Conservation (phyloP, 768 basidiomycete species). For the Psilocybe subaeruginosa region DNA sequence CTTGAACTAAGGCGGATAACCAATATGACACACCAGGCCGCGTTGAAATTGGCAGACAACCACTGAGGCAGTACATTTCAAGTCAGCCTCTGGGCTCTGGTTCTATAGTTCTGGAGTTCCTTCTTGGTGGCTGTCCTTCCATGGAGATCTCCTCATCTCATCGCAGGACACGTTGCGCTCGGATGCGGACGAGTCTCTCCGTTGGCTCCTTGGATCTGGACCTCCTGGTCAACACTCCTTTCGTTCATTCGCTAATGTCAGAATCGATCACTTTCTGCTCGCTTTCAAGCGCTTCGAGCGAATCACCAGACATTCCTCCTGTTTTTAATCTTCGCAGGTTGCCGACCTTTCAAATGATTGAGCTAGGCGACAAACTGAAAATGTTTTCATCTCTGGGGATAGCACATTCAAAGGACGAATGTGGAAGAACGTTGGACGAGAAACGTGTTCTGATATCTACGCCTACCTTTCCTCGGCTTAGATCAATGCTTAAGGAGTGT, state of each 20-base stretch:
- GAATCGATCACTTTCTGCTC: slow-evolving; percentile 40
- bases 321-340: slow-evolving; percentile 29
- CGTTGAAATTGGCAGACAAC: too few species aligned
- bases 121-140: not conserved
- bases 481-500: slow-evolving; percentile 39
- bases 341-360: slow-evolving; percentile 29
- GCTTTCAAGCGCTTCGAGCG: slow-evolving; percentile 32
- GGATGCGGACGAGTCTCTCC: slow-evolving; percentile 17
- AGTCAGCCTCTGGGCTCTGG: not conserved
- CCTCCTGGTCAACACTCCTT: slow-evolving; percentile 13
- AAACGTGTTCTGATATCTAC: slow-evolving; percentile 28
- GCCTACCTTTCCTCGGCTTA: slow-evolving; percentile 42
- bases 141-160: slow-evolving; percentile 13
- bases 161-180: not conserved
- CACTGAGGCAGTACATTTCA: too few species aligned
- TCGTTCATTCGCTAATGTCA: slow-evolving; percentile 22
- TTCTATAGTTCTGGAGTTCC: not conserved
- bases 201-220: slow-evolving; percentile 22
- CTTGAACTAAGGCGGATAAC: too few species aligned
- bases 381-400: slow-evolving; percentile 25
- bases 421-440: not conserved
- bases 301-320: slow-evolving; percentile 28
- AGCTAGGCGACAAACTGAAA: slow-evolving; percentile 31
- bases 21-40: too few species aligned
- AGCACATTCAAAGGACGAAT: slow-evolving; percentile 2